Base-by-base conservation (phyloP, 768 basidiomycete genomes). In the Mycena crocata region DNA sequence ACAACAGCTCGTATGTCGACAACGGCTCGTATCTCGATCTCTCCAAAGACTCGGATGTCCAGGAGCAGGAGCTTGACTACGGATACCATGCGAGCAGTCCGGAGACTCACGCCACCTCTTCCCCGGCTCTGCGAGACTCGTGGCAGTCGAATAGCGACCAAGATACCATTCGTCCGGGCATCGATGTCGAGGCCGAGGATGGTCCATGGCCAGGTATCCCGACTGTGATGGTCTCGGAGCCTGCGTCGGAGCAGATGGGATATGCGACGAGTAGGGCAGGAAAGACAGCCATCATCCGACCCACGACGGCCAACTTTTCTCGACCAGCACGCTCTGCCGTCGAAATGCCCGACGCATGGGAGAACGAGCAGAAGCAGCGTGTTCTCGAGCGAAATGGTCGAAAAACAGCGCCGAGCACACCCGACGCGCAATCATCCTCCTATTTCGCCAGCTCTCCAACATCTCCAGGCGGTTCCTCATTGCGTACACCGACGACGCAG, bases 351-450 rank as follows among this genome's bases (percentile, higher is more conserved):
- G 77, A 55, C 66, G 71, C 74, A 9, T 76, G 81, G 64, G 80
- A 79, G 66, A 79, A 81, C 50, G 83, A 84, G 60, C 82, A 81
- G 67, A 86, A 86, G 71, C 75, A 79, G 42, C 79, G 78, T 54
- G 86, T 87, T 12, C 78, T 93, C 54, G 86, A 90, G 75, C 84
- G 92, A 48, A 91, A 92, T 76, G 79, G 74, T 57, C 78, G 83
- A 59, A 57, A 73, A 17, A 76, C 74, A 35, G 78, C 81, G 40
- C 78, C 80, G n/a, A 74, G 49, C 49, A 49, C 59, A 21, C 57
- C 70, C 12, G 68, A 68, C 48, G 15, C 48, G 37, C 45, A 48
- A 10, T 48, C 57, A 19, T 37, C 60, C 42, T 28, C 51, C 23
- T 37, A 37, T 32, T 28, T n/a, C n/a, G n/a, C 48, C 30, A 49